Conservation (phyloP, 305 asterid species). For the Fraxinus greggii region DNA sequence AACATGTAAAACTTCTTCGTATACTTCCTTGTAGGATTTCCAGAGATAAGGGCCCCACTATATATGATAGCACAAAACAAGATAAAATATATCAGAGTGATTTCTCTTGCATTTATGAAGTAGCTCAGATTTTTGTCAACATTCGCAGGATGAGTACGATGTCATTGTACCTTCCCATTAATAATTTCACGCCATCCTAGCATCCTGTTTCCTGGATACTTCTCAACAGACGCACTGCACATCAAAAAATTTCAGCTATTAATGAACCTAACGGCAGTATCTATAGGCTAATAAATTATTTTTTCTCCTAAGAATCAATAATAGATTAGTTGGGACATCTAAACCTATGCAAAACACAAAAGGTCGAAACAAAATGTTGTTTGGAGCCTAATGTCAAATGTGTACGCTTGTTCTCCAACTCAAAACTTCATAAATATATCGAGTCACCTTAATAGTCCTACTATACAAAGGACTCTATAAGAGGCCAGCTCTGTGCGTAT, state of each 20-base stretch:
- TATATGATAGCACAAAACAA: neutral
- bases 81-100: neutral
- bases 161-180: constrained; percentile 47
- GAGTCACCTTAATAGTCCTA: neutral
- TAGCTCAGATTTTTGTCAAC: neutral
- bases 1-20: constrained; percentile 54
- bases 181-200: constrained; percentile 79
- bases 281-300: neutral
- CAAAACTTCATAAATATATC: neutral
- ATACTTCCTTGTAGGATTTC: constrained; percentile 85
- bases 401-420: neutral
- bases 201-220: constrained; percentile 73
- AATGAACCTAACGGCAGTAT: neutral
- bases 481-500: neutral
- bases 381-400: neutral
- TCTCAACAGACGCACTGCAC: constrained; percentile 64
- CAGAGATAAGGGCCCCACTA: constrained; percentile 90
- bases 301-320: neutral
- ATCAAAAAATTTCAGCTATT: neutral
- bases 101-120: neutral
- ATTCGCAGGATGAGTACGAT: constrained; percentile 4
- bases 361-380: neutral
- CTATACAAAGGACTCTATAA: neutral
- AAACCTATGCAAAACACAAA: neutral
- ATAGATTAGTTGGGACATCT: neutral